Conservation (phyloP, 768 basidiomycete genomes). For the Hysterangium stoloniferum region DNA sequence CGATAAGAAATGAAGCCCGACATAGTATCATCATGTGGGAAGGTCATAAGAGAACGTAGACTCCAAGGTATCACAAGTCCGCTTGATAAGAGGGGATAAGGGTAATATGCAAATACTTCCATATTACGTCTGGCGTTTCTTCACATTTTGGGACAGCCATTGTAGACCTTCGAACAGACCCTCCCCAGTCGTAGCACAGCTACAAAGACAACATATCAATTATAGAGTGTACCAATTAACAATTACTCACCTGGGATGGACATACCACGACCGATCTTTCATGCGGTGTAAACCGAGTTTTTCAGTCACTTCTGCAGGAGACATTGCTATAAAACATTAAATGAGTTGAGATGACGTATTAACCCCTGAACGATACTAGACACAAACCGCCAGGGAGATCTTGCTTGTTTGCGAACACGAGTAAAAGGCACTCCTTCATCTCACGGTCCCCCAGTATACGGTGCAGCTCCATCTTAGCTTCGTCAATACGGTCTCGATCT, state of each 20-base stretch:
- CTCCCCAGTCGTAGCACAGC: slow-evolving; percentile 94
- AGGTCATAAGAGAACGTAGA: slow-evolving; percentile 10
- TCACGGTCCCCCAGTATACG: slow-evolving; percentile 94
- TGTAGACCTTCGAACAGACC: slow-evolving; percentile 95
- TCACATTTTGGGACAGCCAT: slow-evolving; percentile 96
- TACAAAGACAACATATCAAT: slow-evolving; percentile 25
- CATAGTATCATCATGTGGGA: background rate
- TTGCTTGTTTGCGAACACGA: slow-evolving; percentile 99
- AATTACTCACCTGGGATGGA: slow-evolving; percentile 82
- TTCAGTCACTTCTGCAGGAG: slow-evolving; percentile 98
- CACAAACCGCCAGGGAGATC: slow-evolving; percentile 89
- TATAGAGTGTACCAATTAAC: no score
- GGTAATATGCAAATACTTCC: background rate
- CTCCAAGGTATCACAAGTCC: slow-evolving; percentile 11
- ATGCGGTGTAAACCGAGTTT: slow-evolving; percentile 92
- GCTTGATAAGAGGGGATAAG: no score
- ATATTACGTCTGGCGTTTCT: slow-evolving; percentile 72
- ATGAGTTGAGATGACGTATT: slow-evolving; percentile 1
- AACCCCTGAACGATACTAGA: background rate
- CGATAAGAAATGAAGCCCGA: slow-evolving; percentile 5
- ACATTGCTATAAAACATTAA: slow-evolving; percentile 64
- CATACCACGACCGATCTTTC: slow-evolving; percentile 98
- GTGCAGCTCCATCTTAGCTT: slow-evolving; percentile 92
- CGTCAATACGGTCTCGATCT: slow-evolving; percentile 91
- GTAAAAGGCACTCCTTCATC: slow-evolving; percentile 94